These are phyloP conservation scores for Diutina pseudorugosa DNA, from an alignment of 1,139 yeast species.

Conservation along the genomic window DNA sequence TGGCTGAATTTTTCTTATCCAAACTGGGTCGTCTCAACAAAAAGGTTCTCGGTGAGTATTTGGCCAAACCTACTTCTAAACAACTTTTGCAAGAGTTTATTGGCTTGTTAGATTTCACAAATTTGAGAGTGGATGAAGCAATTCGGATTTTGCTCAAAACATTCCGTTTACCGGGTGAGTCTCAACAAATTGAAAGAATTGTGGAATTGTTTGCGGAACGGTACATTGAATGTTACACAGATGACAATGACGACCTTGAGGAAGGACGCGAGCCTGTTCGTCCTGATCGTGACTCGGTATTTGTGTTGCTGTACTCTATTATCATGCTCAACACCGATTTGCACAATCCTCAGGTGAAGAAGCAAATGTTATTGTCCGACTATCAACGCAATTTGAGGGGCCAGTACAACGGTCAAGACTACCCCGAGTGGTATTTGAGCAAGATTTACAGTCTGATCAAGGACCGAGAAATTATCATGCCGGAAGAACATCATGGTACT, in stretches of 20 bases:
- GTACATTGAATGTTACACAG: constrained; percentile 41
- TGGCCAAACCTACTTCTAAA: constrained; percentile 65
- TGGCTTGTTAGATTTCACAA: constrained; percentile 59
- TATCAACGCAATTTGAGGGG: constrained; percentile 76
- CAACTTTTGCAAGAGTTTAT: constrained; percentile 56
- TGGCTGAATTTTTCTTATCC: constrained; percentile 66
- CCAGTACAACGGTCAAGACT: constrained; percentile 63
- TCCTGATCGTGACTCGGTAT: constrained; percentile 66
- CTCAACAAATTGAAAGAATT: constrained; percentile 88
- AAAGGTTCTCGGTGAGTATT: constrained; percentile 71
- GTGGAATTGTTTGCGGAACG: constrained; percentile 79
- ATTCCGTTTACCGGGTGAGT: constrained; percentile 93
- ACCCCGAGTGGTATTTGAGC: constrained; percentile 76
- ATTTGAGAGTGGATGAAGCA: constrained; percentile 85
- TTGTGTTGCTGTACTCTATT: constrained; percentile 81
- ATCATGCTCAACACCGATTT: constrained; percentile 90
- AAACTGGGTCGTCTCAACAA: constrained; percentile 79
- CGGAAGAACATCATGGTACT: constrained; percentile 88
- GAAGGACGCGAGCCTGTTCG: constrained; percentile 27
- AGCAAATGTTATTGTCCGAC: constrained; percentile 80
- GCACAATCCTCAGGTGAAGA: constrained; percentile 77
- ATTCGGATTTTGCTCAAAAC: constrained; percentile 68
- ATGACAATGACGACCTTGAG: constrained; percentile 9
- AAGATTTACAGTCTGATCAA: constrained; percentile 72
- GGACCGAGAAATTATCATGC: constrained; percentile 89